Base-by-base conservation (phyloP, 2,329 filamentous ascomycete species). In the Alternaria longipes region DNA sequence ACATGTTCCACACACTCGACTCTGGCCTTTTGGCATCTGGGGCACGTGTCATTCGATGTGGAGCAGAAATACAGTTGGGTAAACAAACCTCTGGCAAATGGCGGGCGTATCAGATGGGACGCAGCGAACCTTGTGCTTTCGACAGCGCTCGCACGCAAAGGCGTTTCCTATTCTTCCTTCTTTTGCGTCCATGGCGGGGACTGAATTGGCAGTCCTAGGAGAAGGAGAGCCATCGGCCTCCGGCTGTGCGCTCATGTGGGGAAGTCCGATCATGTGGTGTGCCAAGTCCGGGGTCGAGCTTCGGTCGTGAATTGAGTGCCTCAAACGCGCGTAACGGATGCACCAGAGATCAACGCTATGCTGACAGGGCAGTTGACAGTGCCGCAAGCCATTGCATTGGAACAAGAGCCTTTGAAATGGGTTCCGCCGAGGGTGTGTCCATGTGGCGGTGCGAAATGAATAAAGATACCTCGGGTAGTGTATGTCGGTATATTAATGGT, bases 1-100 rank as follows among this genome's bases (percentile, higher is more conserved):
- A 78, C 65, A 73, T 78, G 75, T 56, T 78, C 74, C 60, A 77
- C 68, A 61, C 75, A 78, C 41, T 75, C 74, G 24, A 76, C 75
- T 45, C 74, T 69, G 46, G 75, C 75, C 65, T 76, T 77, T 62
- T 76, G 73, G 51, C 75, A 78, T 59, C 75, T 78, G 64, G 40
- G 32, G 73, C 74, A 75, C 68, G 69, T 74, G 74, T 77, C 62
- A 78, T 54, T 59, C 60, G 55, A 66, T 66, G 64, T 49, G 41
- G 59, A 63, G 67, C 60, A 58, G 56, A 49, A 16, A 51, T 24
- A 51, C 30, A 11, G 44, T 40, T 44, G 56, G 56, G 49, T 53
- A 60, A 66, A 70, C 63, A 56, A 71, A 77, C 75, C 75, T 73
- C 64, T 77, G 74, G 60, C 75, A 78, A 49, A 75, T 66, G 38